These are phyloP conservation scores for Ophiostoma quercus DNA, from an alignment of 2,329 filamentous ascomycete genomes.

Conservation along the genomic window DNA sequence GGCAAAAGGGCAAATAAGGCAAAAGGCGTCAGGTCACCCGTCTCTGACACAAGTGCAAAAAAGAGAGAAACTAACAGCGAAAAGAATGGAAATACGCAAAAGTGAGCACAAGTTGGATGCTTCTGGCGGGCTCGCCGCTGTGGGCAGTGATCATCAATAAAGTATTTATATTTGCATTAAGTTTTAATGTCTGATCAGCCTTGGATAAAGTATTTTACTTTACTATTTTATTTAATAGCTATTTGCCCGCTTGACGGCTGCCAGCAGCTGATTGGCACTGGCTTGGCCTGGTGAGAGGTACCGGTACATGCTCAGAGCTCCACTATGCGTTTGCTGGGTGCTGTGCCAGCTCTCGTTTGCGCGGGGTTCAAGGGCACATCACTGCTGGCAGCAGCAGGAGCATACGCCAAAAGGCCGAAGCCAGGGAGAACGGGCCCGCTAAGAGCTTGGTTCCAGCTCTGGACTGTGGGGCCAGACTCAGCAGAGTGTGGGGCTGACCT, in stretches of 20 bases:
- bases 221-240: not conserved
- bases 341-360: conserved; percentile 1
- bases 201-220: not conserved
- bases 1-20: conserved; percentile 1
- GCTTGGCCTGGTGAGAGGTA: not conserved
- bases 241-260: conserved; percentile 8
- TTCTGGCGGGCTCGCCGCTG: conserved; percentile 3
- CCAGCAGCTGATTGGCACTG: conserved; percentile 9
- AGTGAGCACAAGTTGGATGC: conserved; percentile 1
- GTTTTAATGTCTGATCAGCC: not conserved
- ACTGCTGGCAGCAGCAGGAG: not conserved
- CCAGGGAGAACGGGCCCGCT: conserved; percentile 13
- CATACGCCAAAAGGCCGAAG: not conserved
- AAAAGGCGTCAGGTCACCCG: not conserved
- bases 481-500: not conserved
- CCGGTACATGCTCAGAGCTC: conserved; percentile 3
- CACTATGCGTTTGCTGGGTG: not conserved
- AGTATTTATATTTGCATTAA: not conserved
- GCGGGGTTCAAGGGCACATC: conserved; percentile 11
- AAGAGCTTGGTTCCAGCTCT: conserved; percentile 12
- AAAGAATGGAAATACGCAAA: not conserved
- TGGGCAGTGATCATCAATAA: conserved; percentile 6
- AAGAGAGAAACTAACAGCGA: not conserved
- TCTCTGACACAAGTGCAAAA: not conserved
- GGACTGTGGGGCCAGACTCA: not conserved